Evolutionary conservation across 768 basidiomycete genomes (phyloP), one percentile per base, ranked within the genome.

Genomic region (Hypsizygus marmoreus): DNA sequence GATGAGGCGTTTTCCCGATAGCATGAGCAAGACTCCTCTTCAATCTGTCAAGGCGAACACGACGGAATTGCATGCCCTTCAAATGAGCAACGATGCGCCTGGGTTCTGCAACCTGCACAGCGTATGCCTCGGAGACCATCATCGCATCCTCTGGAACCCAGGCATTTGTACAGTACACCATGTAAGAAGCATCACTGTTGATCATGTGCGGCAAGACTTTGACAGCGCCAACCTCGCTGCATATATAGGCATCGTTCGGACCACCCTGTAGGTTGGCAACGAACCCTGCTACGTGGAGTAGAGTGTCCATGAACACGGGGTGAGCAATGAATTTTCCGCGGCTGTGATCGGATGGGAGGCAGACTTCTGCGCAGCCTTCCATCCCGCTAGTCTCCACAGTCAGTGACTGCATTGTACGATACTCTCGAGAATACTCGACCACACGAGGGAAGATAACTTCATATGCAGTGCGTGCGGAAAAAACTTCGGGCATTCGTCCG

Each of bases 271-370:
- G 58, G 60, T 89, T 90, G 19, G 80, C 74, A 25, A 88, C 65
- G 62, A 89, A 86, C 3, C 88, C 88, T 0, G 86, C 79, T 28
- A 79, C 73, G 47, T 89, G 88, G 23, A 88, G 66, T 23, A 89
- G 66, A 0, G 82, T 79, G 51, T 89, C 87, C 46, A 78, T 66
- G 63, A 88, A 86, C 19, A 85, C 58, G 4, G 81, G 79, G 49
- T 83, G 74, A 3, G 69, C 64, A 8, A 71, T 65, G 49, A 74
- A 78, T 10, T 60, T 51, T 20, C 67, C 60, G 13, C 54, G 50
- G 17, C 67, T 47, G 33, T 68, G 51, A 7, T 56, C 53, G 3
- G 49, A 28, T 1, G 76, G 74, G 11, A 84, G 64, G 20, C 63
- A 56, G 19, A 86, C 60, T 0, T 64, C 61, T 2, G 82, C 86